Evolutionary conservation across 495 filamentous ascomycete species (phyloP), one percentile per base, ranked within the genome.

Genomic region (Talaromyces liani): DNA sequence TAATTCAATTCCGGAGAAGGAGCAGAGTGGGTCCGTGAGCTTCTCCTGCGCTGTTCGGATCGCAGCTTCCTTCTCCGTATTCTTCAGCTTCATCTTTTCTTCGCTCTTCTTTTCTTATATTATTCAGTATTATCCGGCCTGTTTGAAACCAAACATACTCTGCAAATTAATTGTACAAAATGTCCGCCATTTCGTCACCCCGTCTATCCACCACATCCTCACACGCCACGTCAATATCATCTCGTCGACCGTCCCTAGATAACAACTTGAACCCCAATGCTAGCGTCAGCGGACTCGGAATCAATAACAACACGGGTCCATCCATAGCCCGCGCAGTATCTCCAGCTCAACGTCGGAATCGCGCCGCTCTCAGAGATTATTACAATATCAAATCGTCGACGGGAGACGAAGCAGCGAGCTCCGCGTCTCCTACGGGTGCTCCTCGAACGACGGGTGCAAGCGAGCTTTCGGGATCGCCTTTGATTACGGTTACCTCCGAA

Each of bases 331-430:
- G 77, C 58, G 80, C 76, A 18, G 71, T 81, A 60, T 78, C 82
- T 31, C 79, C 84, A 41, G 72, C 76, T 60, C 79, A 77, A 4
- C 84, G 87, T 33, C 82, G 86, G 45, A 90, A 89, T 71, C 89
- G 93, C 66, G 83, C 89, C 41, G 94, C 94, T 18, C 84, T 98
- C 16, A 88, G 94, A 63, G 91, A 96, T 67, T 98, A 97, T 79
- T 98, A 98, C 76, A 91, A 91, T 67, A 83, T 98, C 62, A 89
- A 88, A 69, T 79, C 84, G 7, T 77, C 84, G 41, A 71, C 73
- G 6, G 69, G 72, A 12, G 71, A 70, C 8, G 64, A 63, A 8
- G 33, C 63, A 10, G 56, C 59, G n/a, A 56, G 66, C 24, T 65
- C 64, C 16, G 22, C 41, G 18, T 39, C 33, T 29, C 36, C 36